Evolutionary conservation across 1,284 basidiomycete species (phyloP), one percentile per base, ranked within the genome.

Genomic region (Apiotrichum porosum): DNA sequence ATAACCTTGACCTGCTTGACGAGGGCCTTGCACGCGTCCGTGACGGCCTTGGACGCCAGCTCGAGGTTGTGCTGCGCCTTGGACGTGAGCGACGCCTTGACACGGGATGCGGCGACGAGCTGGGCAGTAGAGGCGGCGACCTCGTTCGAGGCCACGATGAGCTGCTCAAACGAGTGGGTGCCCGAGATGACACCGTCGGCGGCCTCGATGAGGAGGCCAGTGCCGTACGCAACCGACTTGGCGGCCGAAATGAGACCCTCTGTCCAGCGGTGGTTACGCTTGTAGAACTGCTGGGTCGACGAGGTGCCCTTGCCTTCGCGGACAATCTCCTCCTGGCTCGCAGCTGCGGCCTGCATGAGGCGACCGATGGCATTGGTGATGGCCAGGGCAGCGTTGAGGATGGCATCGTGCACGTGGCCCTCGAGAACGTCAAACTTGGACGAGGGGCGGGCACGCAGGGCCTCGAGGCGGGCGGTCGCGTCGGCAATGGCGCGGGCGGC

Each of bases 251-350:
- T 94, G 57, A 99, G 84, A 59, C 95, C 95, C 73, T 99, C 95
- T 17, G 95, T 98, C 95, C 95, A 99, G 54, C 95, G 83, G 75
- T 98, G 97, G 83, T 99, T 97, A 56, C 88, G 84, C 79, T 99
- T 99, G 82, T 97, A 98, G 81, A 99, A 99, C 66, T 97, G 94
- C 73, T 95, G 91, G 18, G 79, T 83, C 21, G 90, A 83, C 69
- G 84, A 90, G 12, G 89, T 86, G 6, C 94, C 94, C 71, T 84
- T 88, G 55, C 95, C 95, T 74, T 94, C 85, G 4, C 86, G 84
- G 39, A 98, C 95, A 55, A 98, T 99, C 76, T 99, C 95, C 70
- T 97, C 84, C 74, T 99, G 95, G 38, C 88, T 93, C 42, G 94
- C 94, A 2, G 94, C 97, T 5, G 95, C 93, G 6, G 94, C 93